Evolutionary conservation across 176 grass and related monocot species (phyloP).

Genomic region (Avena sativa): DNA sequence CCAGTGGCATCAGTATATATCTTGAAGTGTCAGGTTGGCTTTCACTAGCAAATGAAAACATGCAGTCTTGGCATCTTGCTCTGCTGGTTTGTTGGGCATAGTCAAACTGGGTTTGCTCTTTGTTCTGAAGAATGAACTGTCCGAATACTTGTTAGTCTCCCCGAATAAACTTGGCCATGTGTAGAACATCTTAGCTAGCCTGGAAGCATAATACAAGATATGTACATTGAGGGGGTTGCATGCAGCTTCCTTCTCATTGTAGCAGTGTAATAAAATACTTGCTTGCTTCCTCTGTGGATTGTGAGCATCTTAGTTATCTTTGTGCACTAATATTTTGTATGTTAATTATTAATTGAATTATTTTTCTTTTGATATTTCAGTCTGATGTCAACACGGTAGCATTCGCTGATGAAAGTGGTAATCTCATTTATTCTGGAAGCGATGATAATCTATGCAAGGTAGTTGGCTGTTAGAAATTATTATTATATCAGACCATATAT

Average conservation of each 20-base stretch:
- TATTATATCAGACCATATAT: background rate
- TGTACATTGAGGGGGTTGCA: background rate
- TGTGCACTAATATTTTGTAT: conserved; percentile 23
- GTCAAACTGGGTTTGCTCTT: background rate
- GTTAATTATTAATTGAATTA: conserved; percentile 5
- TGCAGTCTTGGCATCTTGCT: background rate
- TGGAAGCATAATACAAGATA: background rate
- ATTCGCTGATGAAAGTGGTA: conserved; percentile 78
- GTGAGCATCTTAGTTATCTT: conserved; percentile 27
- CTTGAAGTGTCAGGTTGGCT: conserved; percentile 7
- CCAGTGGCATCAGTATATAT: background rate
- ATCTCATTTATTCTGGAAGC: conserved; percentile 89
- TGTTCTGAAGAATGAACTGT: conserved; percentile 10
- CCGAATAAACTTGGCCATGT: conserved; percentile 15
- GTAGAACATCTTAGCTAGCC: background rate
- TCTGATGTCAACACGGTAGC: conserved; percentile 88
- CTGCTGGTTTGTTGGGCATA: conserved; percentile 2
- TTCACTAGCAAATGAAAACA: conserved; percentile 5
- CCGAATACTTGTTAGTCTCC: background rate
- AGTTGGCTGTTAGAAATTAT: conserved; percentile 37
- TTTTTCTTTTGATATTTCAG: conserved; percentile 47
- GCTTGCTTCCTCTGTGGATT: conserved; percentile 10
- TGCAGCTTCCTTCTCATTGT: background rate
- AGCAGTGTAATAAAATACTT: background rate
- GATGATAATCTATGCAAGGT: conserved; percentile 92